phyloP scores from a whole-genome alignment of 176 grass and related monocot genomes.

The Lolium multiflorum region DNA sequence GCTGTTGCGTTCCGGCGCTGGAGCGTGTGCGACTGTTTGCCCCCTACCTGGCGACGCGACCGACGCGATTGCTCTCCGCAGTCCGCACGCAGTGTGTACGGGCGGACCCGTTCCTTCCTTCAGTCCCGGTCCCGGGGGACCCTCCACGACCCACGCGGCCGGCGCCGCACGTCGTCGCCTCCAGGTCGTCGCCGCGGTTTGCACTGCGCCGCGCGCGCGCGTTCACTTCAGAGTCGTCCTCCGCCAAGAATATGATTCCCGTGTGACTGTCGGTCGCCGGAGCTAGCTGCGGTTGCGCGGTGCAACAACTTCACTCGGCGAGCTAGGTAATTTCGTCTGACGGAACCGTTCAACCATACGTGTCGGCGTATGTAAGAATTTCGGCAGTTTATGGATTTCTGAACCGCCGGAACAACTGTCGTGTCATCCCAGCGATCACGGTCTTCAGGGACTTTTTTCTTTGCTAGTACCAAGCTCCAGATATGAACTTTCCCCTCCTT shows the following conservation, averaged over 20 bases:
- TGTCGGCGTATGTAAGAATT: too few species aligned
- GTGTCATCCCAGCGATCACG: background rate
- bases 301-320: background rate
- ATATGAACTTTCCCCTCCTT: too few species aligned
- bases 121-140: background rate
- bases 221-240: constrained; percentile 1
- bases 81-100: constrained; percentile 27
- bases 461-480: too few species aligned
- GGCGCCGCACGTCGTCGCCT: background rate
- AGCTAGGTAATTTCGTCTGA: constrained; percentile 11
- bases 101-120: constrained; percentile 35
- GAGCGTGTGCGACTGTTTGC: background rate
- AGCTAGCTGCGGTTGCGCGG: background rate
- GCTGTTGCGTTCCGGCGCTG: background rate
- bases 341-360: constrained; percentile 17
- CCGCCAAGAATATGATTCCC: too few species aligned
- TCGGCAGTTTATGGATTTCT: too few species aligned
- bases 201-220: background rate
- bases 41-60: background rate
- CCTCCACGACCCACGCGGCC: background rate
- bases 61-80: background rate
- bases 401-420: background rate
- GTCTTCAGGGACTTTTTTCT: too few species aligned
- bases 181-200: constrained; percentile 29
- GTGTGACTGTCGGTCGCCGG: constrained; percentile 12